Evolutionary conservation across 306 rosid genomes (phyloP), one percentile per base, ranked within the genome.

Genomic region (Fragaria nilgerrensis): DNA sequence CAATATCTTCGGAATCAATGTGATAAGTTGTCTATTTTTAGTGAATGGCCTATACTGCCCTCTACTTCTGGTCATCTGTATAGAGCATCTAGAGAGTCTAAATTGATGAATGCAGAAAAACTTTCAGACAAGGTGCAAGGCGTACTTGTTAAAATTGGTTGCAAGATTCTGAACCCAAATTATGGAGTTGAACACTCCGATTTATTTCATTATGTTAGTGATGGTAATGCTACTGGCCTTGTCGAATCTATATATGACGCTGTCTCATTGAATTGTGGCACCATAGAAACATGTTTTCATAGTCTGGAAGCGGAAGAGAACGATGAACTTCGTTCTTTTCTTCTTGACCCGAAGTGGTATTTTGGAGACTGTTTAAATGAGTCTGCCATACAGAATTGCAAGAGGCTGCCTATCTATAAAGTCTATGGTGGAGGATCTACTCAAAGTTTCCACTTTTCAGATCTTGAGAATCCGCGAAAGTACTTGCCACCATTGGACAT

Each of bases 21-120:
- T 48, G 86, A 86, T 74, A 85, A 81, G 22, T 77, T 94, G 79
- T 86, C 88, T 59, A 75, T 89, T 64, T 90, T 90, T 80, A 61
- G 89, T 73, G 98, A 94, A 75, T 94, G 98, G 98, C 98, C 98
- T 47, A 92, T 94, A 72, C 87, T 94, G 76, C 98, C 97, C 67
- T 88, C 97, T 81, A 89, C 87, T 59, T 87, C 96, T 37, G 89
- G 96, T 77, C 78, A 90, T 86, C 87, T 94, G 49, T 82, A 87
- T 75, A 90, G 92, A 84, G 84, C 90, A 72, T 89, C 96, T 52
- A 83, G 80, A 73, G 93, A 89, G 69, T 79, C 85, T 19, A 94
- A 89, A 87, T 77, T 94, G 85, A 82, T 94, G 68, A 87, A 88
- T 58, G 93, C 91, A 66, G 86, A 80, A 77, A 88, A 80, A 72